Evolutionary conservation across 2,329 filamentous ascomycete genomes (phyloP).

Genomic region (Cryphonectria parasitica): DNA sequence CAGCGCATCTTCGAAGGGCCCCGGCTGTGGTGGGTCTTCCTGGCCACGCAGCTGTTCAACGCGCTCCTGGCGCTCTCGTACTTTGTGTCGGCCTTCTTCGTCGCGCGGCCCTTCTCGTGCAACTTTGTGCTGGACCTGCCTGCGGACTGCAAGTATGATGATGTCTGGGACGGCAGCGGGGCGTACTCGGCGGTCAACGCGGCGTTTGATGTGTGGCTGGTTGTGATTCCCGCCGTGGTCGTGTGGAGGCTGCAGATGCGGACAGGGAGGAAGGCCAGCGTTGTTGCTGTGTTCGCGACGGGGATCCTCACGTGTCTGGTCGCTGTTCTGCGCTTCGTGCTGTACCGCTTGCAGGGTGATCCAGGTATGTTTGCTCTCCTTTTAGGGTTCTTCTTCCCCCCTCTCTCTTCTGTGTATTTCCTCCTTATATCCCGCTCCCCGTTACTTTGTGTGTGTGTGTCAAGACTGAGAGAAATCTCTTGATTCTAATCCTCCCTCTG

Average conservation of each 20-base stretch:
- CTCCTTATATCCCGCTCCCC: not conserved
- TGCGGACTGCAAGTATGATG: conserved; percentile 15
- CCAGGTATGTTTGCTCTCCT: not conserved
- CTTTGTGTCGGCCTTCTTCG: conserved; percentile 12
- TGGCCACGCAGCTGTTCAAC: conserved; percentile 18
- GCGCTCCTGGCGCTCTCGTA: conserved; percentile 13
- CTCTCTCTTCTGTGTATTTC: not conserved
- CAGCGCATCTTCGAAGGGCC: conserved; percentile 24
- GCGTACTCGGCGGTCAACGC: conserved; percentile 23
- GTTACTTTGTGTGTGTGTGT: not conserved
- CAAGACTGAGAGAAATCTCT: not conserved
- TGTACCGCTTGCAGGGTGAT: not conserved
- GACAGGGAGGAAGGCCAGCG: conserved; percentile 7
- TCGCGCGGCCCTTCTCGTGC: conserved; percentile 21
- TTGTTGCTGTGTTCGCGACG: conserved; percentile 18
- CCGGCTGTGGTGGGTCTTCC: conserved; percentile 13
- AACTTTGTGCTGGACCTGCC: conserved; percentile 20
- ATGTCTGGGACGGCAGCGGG: conserved; percentile 20
- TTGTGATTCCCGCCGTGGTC: conserved; percentile 16
- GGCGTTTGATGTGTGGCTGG: conserved; percentile 22
- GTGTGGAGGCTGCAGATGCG: conserved; percentile 26
- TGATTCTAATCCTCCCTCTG: not conserved
- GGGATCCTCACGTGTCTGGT: conserved; percentile 9
- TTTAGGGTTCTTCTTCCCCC: not conserved
- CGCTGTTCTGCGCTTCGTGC: not conserved